These are phyloP conservation scores for maize (Zea mays) DNA, from an alignment of 176 grass and related monocot species.

Conservation along the genomic window Zm-B73-REFERENCE-NAM-5.0 NC_050096.1:14784501-14785000, in stretches of 20 bases:
- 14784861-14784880: slow-evolving; percentile 57
- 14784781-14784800: slow-evolving; percentile 13
- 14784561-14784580: slow-evolving; percentile 58
- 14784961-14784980: slow-evolving; percentile 89
- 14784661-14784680: slow-evolving; percentile 77
- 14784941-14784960: slow-evolving; percentile 83
- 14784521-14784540: slow-evolving; percentile 98
- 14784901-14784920: slow-evolving; percentile 73
- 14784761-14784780: slow-evolving; percentile 6
- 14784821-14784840: slow-evolving; percentile 96
- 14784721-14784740: slow-evolving; percentile 90
- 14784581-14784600: slow-evolving; percentile 66
- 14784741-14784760: slow-evolving; percentile 47
- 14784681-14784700: slow-evolving; percentile 90
- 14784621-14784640: slow-evolving; percentile 82
- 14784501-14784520: slow-evolving; percentile 97
- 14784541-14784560: slow-evolving; percentile 76
- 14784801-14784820: slow-evolving; percentile 42
- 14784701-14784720: slow-evolving; percentile 85
- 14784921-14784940: slow-evolving; percentile 76
- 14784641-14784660: slow-evolving; percentile 82
- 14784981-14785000: slow-evolving; percentile 65
- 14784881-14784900: slow-evolving; percentile 31
- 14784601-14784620: slow-evolving; percentile 88
- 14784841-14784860: slow-evolving; percentile 97